Evolutionary conservation across 176 grass and related monocot species (phyloP).

Genomic region (Echinochloa phyllopogon): DNA sequence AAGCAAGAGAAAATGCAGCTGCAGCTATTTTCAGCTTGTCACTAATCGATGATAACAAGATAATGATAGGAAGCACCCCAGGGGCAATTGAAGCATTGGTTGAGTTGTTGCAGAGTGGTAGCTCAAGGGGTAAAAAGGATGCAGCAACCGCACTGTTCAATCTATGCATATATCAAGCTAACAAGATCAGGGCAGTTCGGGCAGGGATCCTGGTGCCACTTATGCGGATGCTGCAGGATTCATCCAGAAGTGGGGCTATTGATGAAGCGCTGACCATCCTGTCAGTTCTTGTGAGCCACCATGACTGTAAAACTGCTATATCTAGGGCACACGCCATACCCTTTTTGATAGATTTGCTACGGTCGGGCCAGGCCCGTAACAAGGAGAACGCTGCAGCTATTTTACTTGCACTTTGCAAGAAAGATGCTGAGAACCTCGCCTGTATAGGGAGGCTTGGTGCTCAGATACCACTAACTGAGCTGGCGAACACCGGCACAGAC

Average conservation of each 20-base stretch:
- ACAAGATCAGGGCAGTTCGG: constrained; percentile 82
- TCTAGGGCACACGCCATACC: constrained; percentile 82
- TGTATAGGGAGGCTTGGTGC: constrained; percentile 88
- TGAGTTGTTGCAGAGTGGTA: constrained; percentile 76
- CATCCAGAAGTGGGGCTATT: constrained; percentile 63
- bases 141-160: constrained; percentile 97
- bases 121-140: constrained; percentile 85
- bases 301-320: constrained; percentile 87
- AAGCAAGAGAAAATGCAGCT: constrained; percentile 95
- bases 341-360: constrained; percentile 81
- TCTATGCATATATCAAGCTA: constrained; percentile 92
- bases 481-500: constrained; percentile 87
- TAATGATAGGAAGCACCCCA: constrained; percentile 84
- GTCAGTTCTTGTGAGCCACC: constrained; percentile 89
- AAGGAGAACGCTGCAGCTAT: constrained; percentile 94
- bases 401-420: constrained; percentile 96
- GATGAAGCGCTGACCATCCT: constrained; percentile 90
- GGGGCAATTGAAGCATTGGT: constrained; percentile 86
- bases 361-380: constrained; percentile 79
- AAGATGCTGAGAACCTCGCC: constrained; percentile 85
- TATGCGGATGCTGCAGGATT: constrained; percentile 87
- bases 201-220: constrained; percentile 81
- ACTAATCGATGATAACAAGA: constrained; percentile 91
- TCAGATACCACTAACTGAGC: constrained; percentile 84
- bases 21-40: constrained; percentile 96